Evolutionary conservation across 441 rosid species (phyloP), one percentile per base, ranked within the genome.

Genomic region (Gossypium davidsonii): DNA sequence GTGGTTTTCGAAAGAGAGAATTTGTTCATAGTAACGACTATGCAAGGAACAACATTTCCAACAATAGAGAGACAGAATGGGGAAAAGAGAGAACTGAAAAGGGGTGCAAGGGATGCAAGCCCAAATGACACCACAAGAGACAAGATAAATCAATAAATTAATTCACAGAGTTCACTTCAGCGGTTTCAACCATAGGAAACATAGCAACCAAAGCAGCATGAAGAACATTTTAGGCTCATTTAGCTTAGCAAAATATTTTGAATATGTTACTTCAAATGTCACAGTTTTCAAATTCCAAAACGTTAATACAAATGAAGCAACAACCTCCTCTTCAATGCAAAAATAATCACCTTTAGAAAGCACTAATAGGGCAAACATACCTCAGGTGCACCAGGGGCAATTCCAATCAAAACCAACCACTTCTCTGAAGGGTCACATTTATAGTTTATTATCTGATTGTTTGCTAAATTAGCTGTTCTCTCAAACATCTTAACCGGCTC

Each of bases 341-440:
- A 67, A 34, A 6, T 20, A 34, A 20, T 37, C 31, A 20, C 3
- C 57, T 25, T 62, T 12, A 61, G 18, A 73, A 51, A 57, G 20
- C 60, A 55, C 17, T 42, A 59, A 61, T 28, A 66, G 28, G 18
- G 46, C 14, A 81, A 4, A 62, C 72, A 39, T 88, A 96, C 99
- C 98, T 96, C 99, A 3, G 98, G 88, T 73, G 98, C 84, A 67
- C 99, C 99, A 71, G 97, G 99, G 70, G 99, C 98, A 75, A 94
- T 96, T 78, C 99, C 99, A 83, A 96, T 84, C 86, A 96, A 85
- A 74, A 96, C 98, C 84, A 96, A 74, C 99, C 99, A 96, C 79
- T 92, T 96, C 83, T 94, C 99, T n/a, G 92, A 81, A 73, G 98
- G 94, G 74, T 96, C 98, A 81, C 98, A 94, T 79, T 84, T 84